Conservation (phyloP, 2,329 filamentous ascomycete genomes). For the Dothistroma septosporum region DNA sequence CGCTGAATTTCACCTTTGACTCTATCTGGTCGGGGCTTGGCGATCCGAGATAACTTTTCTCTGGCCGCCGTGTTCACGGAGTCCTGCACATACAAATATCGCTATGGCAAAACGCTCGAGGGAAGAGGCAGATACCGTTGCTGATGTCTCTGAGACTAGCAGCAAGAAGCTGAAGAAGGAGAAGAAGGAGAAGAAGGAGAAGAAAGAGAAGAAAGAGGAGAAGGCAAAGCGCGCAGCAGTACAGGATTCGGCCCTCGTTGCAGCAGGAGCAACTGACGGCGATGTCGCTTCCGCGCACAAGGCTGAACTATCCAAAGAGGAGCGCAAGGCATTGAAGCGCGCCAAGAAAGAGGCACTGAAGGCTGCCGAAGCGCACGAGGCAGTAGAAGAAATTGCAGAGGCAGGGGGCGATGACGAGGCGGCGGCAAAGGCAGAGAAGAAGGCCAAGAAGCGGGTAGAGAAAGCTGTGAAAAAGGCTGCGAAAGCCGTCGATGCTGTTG, state of each 20-base stretch:
- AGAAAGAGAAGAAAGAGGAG: slow-evolving; percentile 26
- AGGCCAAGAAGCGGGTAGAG: slow-evolving; percentile 41
- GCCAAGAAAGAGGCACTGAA: slow-evolving; percentile 31
- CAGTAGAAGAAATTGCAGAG: slow-evolving; percentile 21
- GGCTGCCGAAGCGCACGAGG: slow-evolving; percentile 26
- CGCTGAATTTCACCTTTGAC: not conserved
- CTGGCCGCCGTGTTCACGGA: not conserved
- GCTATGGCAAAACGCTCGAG: slow-evolving; percentile 31
- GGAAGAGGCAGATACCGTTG: slow-evolving; percentile 23
- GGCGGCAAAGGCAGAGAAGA: slow-evolving; percentile 41
- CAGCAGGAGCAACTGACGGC: slow-evolving; percentile 7
- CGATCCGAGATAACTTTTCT: not conserved
- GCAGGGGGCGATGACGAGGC: slow-evolving; percentile 33
- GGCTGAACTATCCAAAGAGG: slow-evolving; percentile 36
- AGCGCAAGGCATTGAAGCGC: slow-evolving; percentile 39
- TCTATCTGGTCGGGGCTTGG: not conserved
- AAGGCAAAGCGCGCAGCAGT: slow-evolving; percentile 16
- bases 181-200: slow-evolving; percentile 32
- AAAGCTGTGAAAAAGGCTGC: slow-evolving; percentile 39
- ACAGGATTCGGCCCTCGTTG: slow-evolving; percentile 5
- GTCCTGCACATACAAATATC: not conserved
- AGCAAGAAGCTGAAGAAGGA: slow-evolving; percentile 30
- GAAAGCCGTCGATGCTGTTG: slow-evolving; percentile 14
- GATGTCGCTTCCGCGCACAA: slow-evolving; percentile 11
- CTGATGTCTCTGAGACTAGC: slow-evolving; percentile 14